Evolutionary conservation across 2,329 filamentous ascomycete species (phyloP).

Genomic region (Fonsecaea erecta): DNA sequence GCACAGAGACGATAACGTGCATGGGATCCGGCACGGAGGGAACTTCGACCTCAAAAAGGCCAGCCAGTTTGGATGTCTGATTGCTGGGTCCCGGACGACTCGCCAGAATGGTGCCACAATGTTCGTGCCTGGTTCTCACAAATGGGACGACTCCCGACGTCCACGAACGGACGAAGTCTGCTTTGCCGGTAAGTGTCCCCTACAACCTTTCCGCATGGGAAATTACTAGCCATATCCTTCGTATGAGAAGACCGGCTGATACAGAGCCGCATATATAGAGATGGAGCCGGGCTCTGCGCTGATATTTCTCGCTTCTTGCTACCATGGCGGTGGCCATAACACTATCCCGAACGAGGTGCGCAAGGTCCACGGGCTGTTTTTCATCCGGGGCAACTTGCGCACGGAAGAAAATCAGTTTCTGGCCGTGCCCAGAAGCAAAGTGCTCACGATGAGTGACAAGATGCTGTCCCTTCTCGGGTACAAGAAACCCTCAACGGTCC

Average conservation of each 20-base stretch:
- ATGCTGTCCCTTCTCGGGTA: constrained; percentile 45
- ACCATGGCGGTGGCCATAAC: constrained; percentile 43
- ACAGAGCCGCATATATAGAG: constrained; percentile 34
- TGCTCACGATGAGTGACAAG: constrained; percentile 42
- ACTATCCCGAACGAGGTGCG: constrained; percentile 34
- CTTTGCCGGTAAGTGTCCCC: constrained; percentile 40
- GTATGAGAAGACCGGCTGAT: not conserved
- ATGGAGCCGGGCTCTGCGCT: constrained; percentile 45
- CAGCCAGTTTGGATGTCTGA: constrained; percentile 34
- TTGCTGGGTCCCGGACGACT: constrained; percentile 42
- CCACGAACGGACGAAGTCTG: constrained; percentile 41
- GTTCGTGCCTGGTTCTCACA: constrained; percentile 56
- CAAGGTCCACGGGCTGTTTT: constrained; percentile 37
- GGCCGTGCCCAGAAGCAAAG: constrained; percentile 31
- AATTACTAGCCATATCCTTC: not conserved
- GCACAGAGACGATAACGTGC: constrained; percentile 46
- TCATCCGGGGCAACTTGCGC: constrained; percentile 32
- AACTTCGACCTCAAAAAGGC: constrained; percentile 39
- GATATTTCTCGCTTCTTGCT: constrained; percentile 44
- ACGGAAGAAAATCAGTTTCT: constrained; percentile 41
- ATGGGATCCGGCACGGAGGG: constrained; percentile 38
- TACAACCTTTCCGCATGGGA: too few species aligned
- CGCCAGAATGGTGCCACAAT: constrained; percentile 56
- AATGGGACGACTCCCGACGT: constrained; percentile 38
- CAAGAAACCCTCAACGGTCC: constrained; percentile 40